Percentiles rank a stretch among this genome's conserved stretches.
Conservation (phyloP, 805 yeast species). For the Kodamaea leandrae region DNA sequence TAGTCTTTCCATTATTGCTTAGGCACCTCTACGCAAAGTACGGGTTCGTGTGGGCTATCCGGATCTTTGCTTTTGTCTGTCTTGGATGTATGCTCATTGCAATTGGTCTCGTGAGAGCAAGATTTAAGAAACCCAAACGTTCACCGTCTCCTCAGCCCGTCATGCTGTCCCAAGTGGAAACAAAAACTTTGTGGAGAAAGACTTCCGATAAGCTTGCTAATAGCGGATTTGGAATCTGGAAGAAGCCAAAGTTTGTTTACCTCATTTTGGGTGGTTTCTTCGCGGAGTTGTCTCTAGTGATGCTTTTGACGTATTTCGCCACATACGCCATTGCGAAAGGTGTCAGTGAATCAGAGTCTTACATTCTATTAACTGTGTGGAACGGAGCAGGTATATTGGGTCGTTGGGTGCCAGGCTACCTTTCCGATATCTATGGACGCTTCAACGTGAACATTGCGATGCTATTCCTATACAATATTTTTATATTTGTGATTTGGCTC, state of each 20-base stretch:
- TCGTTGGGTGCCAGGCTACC: constrained; percentile 30
- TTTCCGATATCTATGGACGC: constrained; percentile 28
- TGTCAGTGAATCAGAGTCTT: constrained; percentile 26
- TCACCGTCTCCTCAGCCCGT: not conserved
- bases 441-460: constrained; percentile 33
- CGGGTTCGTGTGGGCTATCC: constrained; percentile 22
- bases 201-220: not conserved
- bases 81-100: constrained; percentile 25
- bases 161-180: not conserved
- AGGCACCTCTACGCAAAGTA: constrained; percentile 16
- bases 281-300: constrained; percentile 28
- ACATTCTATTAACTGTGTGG: constrained; percentile 28
- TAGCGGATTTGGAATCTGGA: constrained; percentile 5
- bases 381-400: constrained; percentile 32
- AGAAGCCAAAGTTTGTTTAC: constrained; percentile 21
- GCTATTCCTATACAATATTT: constrained; percentile 24
- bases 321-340: constrained; percentile 35
- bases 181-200: not conserved
- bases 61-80: constrained; percentile 43
- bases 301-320: constrained; percentile 32
- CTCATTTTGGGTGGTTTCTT: constrained; percentile 31
- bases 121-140: constrained; percentile 17
- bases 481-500: constrained; percentile 31
- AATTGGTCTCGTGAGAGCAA: constrained; percentile 27
- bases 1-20: constrained; percentile 19